phyloP scores from a whole-genome alignment of 495 filamentous ascomycete genomes.

The Neurospora discreta region DNA sequence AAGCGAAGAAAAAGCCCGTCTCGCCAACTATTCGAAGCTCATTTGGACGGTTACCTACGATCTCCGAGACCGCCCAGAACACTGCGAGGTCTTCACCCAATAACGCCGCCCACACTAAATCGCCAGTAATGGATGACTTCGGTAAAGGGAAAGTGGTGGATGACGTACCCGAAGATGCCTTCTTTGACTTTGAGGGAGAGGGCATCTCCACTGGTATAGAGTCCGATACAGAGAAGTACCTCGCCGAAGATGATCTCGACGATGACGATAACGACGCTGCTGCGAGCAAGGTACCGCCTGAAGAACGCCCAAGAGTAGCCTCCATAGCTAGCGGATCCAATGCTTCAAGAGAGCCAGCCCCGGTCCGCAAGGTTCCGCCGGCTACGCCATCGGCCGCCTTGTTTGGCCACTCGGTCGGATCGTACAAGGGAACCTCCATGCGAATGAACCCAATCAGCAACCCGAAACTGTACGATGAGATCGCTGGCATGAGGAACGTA shows the following conservation, averaged over 20 bases:
- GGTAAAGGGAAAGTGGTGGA: not conserved
- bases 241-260: conserved; percentile 8
- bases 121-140: not conserved
- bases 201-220: not conserved
- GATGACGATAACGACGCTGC: conserved; percentile 12
- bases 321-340: not conserved
- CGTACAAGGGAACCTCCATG: conserved; percentile 30
- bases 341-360: not conserved
- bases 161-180: conserved; percentile 9
- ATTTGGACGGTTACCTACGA: conserved; percentile 4
- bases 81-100: not conserved
- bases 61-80: conserved; percentile 3
- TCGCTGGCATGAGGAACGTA: conserved; percentile 34
- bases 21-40: conserved; percentile 7
- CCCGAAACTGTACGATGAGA: conserved; percentile 31
- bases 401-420: conserved; percentile 25
- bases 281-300: not conserved
- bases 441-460: conserved; percentile 25
- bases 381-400: conserved; percentile 16
- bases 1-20: conserved; percentile 9
- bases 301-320: not conserved
- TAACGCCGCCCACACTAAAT: not conserved
- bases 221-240: conserved; percentile 10
- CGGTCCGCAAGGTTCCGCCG: conserved; percentile 4
- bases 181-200: conserved; percentile 21